phyloP scores from a whole-genome alignment of 2,329 filamentous ascomycete species.

The Colletotrichum tofieldiae region DNA sequence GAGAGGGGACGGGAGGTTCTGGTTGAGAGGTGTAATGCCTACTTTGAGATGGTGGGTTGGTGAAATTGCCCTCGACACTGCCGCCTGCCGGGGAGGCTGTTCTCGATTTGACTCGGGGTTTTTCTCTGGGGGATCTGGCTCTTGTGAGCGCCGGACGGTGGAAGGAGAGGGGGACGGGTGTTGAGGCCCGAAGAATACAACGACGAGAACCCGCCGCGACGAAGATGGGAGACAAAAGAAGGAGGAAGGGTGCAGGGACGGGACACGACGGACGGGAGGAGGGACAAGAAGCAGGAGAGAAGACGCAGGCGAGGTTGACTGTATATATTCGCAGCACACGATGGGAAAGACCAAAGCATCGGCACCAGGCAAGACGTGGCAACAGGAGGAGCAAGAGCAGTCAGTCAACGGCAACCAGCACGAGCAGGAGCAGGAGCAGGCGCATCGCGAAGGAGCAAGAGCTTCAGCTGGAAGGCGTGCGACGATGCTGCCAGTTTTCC shows the following conservation, averaged over 20 bases:
- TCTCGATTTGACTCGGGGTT: not conserved
- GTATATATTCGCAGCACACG: constrained; percentile 29
- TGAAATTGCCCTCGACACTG: constrained; percentile 38
- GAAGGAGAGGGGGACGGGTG: constrained; percentile 4
- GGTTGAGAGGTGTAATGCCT: constrained; percentile 3
- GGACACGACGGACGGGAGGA: constrained; percentile 12
- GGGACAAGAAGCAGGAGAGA: not conserved
- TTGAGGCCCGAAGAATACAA: constrained; percentile 5
- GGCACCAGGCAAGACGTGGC: not conserved
- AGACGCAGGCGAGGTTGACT: constrained; percentile 13
- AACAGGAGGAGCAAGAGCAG: not conserved
- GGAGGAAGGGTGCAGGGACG: constrained; percentile 20
- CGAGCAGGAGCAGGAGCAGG: not conserved
- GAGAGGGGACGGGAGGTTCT: not conserved
- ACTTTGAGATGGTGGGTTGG: constrained; percentile 1
- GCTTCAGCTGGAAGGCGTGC: constrained; percentile 5
- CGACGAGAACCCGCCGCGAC: constrained; percentile 10
- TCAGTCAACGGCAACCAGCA: not conserved
- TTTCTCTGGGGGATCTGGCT: not conserved
- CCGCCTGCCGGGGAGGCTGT: constrained; percentile 28
- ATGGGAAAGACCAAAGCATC: constrained; percentile 10
- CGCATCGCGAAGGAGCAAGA: not conserved
- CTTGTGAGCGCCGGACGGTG: not conserved
- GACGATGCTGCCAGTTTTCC: constrained; percentile 1
- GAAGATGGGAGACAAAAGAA: constrained; percentile 26